phyloP scores from a whole-genome alignment of 805 yeast species.

The Barnettozyma pratensis region DNA sequence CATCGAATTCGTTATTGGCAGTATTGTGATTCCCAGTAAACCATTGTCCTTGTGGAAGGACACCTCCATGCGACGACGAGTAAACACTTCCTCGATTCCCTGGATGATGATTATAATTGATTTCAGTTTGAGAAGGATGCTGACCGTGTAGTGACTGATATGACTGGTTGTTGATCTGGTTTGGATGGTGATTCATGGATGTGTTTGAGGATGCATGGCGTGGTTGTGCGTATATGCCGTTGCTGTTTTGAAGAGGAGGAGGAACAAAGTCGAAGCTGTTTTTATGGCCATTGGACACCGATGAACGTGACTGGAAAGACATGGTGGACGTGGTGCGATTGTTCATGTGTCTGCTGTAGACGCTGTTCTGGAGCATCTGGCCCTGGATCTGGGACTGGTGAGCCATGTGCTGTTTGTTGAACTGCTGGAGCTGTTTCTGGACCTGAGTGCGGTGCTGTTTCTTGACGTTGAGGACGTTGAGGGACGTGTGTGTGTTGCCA shows the following conservation, averaged over 20 bases:
- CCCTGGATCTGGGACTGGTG: slow-evolving; percentile 12
- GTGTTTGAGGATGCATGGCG: neutral
- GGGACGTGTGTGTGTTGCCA: slow-evolving; percentile 22
- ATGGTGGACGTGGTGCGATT: slow-evolving; percentile 4
- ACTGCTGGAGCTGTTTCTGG: slow-evolving; percentile 23
- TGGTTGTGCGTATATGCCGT: neutral
- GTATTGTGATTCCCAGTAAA: neutral
- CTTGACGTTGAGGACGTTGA: slow-evolving; percentile 18
- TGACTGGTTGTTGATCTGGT: neutral
- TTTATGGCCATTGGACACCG: neutral
- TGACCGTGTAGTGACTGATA: neutral
- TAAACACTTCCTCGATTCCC: neutral
- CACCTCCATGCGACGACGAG: neutral
- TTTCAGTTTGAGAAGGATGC: neutral
- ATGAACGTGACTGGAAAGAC: slow-evolving; percentile 5
- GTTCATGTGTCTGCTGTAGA: neutral
- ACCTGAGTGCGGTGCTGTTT: slow-evolving; percentile 21
- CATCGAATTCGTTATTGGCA: neutral
- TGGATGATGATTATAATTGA: neutral
- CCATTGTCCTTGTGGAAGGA: slow-evolving; percentile 8
- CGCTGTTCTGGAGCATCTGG: slow-evolving; percentile 17
- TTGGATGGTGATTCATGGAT: neutral
- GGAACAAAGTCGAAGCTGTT: slow-evolving; percentile 5
- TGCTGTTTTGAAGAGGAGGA: neutral
- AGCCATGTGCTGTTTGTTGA: slow-evolving; percentile 14